Base-by-base conservation (phyloP, 2,329 filamentous ascomycete species). In the Ascomycota sp. region DNA sequence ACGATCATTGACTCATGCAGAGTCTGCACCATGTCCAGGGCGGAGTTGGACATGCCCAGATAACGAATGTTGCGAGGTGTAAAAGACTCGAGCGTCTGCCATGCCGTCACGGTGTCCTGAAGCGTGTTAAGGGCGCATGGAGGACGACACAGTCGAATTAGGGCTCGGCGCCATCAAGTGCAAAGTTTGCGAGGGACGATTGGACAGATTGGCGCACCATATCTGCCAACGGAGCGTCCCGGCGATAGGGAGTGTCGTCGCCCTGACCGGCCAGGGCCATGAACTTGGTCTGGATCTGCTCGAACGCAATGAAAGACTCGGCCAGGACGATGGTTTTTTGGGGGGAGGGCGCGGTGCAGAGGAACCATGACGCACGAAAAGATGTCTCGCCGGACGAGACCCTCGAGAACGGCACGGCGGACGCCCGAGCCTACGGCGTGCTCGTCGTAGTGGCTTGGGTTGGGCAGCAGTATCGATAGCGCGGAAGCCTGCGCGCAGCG, bases 221-320 rank as follows among this genome's bases (percentile, higher is more conserved):
- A 12, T 73, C 60, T 10, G 57, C 56, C 19, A 83, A 50, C 2
- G 70, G 58, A 8, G 62, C 58, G 2, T 55, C 44, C 2, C 65
- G 48, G 40, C 74, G 58, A 47, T 81, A 81, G 0, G 76, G 75
- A 29, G 68, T 59, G 25, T 51, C 49, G 2, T 54, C 55, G 42
- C 74, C 66, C 46, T 85, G 77, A 17, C 68, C 71, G 11, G 51
- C 50, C 4, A 69, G 48, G 0, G 74, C 62, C 1, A 76, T 81
- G 54, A 75, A 89, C 48, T 86, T 89, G n/a, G 80, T 85, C 62
- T 91, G 80, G 27, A 85, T 59, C 69, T 76, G 33, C 17, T 2
- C 13, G 8, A 11, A 17, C n/a, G 17, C 28, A 7, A 15, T 12
- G 13, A 20, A 8, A 21, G 15, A 8, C 9, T n/a, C 15, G 3